Conservation (phyloP, 176 grass and related monocot species). For the Zoysia pacifica region DNA sequence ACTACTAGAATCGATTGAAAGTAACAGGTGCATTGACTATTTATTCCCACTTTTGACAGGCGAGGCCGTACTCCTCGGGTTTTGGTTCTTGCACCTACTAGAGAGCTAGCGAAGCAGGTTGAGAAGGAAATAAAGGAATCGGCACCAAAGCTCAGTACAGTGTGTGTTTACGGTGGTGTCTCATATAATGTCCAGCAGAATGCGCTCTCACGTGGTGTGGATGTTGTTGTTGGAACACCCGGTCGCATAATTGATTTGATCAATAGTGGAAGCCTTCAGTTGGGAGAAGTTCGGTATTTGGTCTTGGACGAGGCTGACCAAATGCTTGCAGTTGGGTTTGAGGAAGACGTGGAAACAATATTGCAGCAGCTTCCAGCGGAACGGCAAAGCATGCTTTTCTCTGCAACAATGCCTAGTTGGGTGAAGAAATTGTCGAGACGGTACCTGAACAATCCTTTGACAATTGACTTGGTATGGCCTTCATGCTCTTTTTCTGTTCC, state of each 20-base stretch:
- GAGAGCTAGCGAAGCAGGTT: constrained; percentile 96
- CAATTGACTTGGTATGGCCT: constrained; percentile 84
- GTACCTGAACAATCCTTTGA: constrained; percentile 86
- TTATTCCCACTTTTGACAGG: constrained; percentile 41
- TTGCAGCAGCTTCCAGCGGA: constrained; percentile 66
- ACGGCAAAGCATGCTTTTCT: constrained; percentile 97
- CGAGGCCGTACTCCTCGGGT: constrained; percentile 69
- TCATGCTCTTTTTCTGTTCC: constrained; percentile 8
- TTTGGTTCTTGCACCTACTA: constrained; percentile 89
- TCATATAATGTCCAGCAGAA: constrained; percentile 88
- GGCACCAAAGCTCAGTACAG: constrained; percentile 74
- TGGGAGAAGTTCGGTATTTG: constrained; percentile 87
- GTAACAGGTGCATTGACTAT: neutral
- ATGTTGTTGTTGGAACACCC: constrained; percentile 97
- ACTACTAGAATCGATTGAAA: constrained; percentile 16
- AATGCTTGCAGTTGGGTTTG: constrained; percentile 99
- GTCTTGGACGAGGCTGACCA: constrained; percentile 98
- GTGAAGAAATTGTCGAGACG: constrained; percentile 89
- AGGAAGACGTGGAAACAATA: constrained; percentile 98
- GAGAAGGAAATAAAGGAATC: constrained; percentile 99
- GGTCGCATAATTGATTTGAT: constrained; percentile 96
- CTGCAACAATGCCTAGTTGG: constrained; percentile 97
- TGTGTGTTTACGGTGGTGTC: constrained; percentile 96
- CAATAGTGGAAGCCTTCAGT: constrained; percentile 62
- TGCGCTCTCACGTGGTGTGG: constrained; percentile 79